Evolutionary conservation across 169 alveolate genomes (phyloP), one percentile per base, ranked within the genome.

Genomic region (Condylostoma magnum): DNA sequence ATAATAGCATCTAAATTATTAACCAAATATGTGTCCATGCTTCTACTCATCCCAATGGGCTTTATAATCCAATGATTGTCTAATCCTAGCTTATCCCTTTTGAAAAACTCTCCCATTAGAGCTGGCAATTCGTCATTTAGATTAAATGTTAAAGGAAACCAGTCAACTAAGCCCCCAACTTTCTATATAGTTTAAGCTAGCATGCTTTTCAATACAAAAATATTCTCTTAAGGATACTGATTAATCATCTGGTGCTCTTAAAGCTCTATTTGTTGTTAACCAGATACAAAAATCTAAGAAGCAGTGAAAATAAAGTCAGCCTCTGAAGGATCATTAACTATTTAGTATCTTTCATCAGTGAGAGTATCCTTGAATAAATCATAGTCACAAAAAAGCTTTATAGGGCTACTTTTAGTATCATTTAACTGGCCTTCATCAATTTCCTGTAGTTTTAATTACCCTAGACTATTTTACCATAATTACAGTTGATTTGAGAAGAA

Each of bases 61-160:
- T 91, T 91, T 34, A 88, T 34, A 25, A 91, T 91, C 94, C 96
- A 91, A 41, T 80, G 65, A 58, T 91, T 91, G 48, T 91, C 91
- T n/a, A 38, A 57, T 4, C 76, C 83, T 20, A 25, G 18, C 36
- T 75, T 66, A 51, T 77, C 60, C 69, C 87, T 86, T 33, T 85
- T 74, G 15, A 58, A 66, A 77, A 41, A 91, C 55, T 88, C 83
- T 34, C 96, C 96, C 51, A 91, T 82, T 36, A 91, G 86, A 51
- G 86, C 90, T 0, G 94, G 89, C 44, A 88, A 68, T 70, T 79
- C 77, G 2, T 85, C 75, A 46, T 84, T 44, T 53, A 87, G 57
- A 54, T 84, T 81, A 68, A 75, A 91, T 3, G 94, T 88, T 70
- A 83, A 82, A 53, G 88, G 81, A 31, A 86, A 47, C 73, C 83